Base-by-base conservation (phyloP, 306 rosid species). In the Vigna hirtella region DNA sequence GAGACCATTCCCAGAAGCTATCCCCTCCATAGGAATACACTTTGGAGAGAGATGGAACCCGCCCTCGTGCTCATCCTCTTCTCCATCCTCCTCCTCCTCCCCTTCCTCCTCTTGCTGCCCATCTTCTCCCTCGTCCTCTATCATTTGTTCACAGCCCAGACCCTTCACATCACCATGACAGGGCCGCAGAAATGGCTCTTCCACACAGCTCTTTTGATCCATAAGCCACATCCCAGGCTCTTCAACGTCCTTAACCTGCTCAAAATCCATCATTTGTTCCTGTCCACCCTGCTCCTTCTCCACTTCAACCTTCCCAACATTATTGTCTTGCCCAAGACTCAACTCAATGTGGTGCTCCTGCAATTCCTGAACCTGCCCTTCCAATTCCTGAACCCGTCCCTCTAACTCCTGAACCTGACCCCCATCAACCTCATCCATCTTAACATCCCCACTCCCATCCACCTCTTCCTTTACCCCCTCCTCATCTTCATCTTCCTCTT, bases 1-100 rank as follows among this genome's bases (percentile, higher is more conserved):
- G 36, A 89, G 87, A 77, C 89, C 89, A 6, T 89, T 78, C 47
- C 90, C 90, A 9, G 96, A 86, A 73, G 91, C 2, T 83, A 91
- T 88, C 9, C 90, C 90, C 74, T 95, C 98, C 66, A 89, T 30
- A 49, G 86, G 58, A 70, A 81, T 80, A 68, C 87, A 83, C 81
- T 86, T 91, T 2, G 89, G 85, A 6, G 86, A 83, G 70, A 89
- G 85, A 68, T 84, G 86, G 82, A 91, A 90, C 59, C 87, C 91
- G 1, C 76, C 85, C 34, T 90, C 93, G 30, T 88, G 85, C 52
- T 84, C 89, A 45, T 83, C 87, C 11, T 84, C 86, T 26, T 85
- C 93, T 0, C 38, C 91, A 5, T 84, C 90, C 20, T 84, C 86
- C 0, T 85, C 91, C 8, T 65, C 71, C 32, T 24, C 81, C 17